Percentiles rank a stretch among this genome's conserved stretches.
Evolutionary conservation across 2,329 filamentous ascomycete genomes (phyloP).

Genomic region (Arthrocladium fulminans): DNA sequence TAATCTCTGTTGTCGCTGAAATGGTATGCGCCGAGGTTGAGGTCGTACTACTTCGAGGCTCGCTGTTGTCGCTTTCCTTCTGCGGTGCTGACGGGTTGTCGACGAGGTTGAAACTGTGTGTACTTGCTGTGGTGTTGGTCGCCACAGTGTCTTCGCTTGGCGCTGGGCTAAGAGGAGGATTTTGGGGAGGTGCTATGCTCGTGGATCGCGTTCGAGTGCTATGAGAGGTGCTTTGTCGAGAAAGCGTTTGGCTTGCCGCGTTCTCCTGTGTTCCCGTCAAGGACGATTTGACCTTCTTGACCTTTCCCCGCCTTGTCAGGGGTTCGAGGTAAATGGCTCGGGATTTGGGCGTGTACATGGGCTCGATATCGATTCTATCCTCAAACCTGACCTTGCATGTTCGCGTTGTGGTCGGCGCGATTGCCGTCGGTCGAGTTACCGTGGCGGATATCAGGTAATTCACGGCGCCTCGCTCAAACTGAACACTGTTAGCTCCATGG

Average conservation of each 20-base stretch:
- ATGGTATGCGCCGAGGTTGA: slow-evolving; percentile 66
- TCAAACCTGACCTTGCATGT: slow-evolving; percentile 71
- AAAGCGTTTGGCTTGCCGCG: slow-evolving; percentile 38
- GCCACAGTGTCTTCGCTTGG: slow-evolving; percentile 63
- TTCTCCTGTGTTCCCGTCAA: slow-evolving; percentile 37
- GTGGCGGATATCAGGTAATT: slow-evolving; percentile 86
- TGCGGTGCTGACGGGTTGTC: slow-evolving; percentile 33
- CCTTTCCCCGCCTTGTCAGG: slow-evolving; percentile 60
- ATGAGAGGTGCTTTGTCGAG: slow-evolving; percentile 21
- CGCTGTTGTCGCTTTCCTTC: slow-evolving; percentile 33
- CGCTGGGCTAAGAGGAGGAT: slow-evolving; percentile 37
- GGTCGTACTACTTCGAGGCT: slow-evolving; percentile 41
- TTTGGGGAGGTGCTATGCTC: slow-evolving; percentile 24
- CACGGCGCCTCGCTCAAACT: slow-evolving; percentile 94
- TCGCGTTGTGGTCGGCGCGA: slow-evolving; percentile 68
- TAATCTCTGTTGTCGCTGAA: slow-evolving; percentile 72
- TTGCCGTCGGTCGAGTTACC: slow-evolving; percentile 77
- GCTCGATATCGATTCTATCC: slow-evolving; percentile 76
- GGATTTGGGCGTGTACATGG: slow-evolving; percentile 63
- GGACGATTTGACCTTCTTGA: slow-evolving; percentile 44
- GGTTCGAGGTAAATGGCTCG: slow-evolving; percentile 81
- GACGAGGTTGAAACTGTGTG: slow-evolving; percentile 47
- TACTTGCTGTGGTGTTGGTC: slow-evolving; percentile 60
- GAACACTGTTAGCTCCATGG: slow-evolving; percentile 21
- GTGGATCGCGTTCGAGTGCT: slow-evolving; percentile 17